phyloP scores from a whole-genome alignment of 129 eudicot species.

The Escallonia rubra region DNA sequence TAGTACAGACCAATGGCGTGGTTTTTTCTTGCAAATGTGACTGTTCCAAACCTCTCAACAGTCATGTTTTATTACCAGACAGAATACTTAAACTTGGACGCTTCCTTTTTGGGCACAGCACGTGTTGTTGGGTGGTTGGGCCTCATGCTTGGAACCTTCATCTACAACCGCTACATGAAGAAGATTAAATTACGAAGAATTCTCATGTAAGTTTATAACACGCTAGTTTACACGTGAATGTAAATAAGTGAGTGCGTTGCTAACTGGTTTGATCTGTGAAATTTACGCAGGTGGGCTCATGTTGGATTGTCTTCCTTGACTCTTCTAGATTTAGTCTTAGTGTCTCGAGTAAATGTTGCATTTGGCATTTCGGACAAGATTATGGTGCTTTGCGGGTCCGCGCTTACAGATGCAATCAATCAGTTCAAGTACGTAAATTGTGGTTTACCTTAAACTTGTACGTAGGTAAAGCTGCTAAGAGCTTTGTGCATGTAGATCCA shows the following conservation, averaged over 20 bases:
- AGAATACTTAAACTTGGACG: slow-evolving; percentile 70
- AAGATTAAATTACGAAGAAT: slow-evolving; percentile 68
- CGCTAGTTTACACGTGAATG: neutral
- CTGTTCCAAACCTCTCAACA: slow-evolving; percentile 80
- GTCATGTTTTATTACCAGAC: slow-evolving; percentile 96
- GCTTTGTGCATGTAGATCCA: no score
- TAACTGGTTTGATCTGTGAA: slow-evolving; percentile 9
- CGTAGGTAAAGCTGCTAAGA: no score
- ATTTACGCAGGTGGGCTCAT: slow-evolving; percentile 73
- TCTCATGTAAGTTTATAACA: slow-evolving; percentile 54
- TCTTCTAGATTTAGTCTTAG: slow-evolving; percentile 66
- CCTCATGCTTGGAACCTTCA: slow-evolving; percentile 84
- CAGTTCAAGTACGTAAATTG: slow-evolving; percentile 69
- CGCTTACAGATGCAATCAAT: slow-evolving; percentile 88
- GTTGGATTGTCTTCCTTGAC: slow-evolving; percentile 50
- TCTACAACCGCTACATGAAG: slow-evolving; percentile 81
- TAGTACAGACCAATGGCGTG: slow-evolving; percentile 84
- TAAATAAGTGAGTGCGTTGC: neutral
- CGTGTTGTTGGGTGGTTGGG: slow-evolving; percentile 95
- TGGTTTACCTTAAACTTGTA: no score
- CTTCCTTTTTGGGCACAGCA: slow-evolving; percentile 82
- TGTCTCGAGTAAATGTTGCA: slow-evolving; percentile 63
- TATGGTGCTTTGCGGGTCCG: slow-evolving; percentile 77
- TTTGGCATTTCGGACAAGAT: slow-evolving; percentile 75
- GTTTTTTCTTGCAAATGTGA: slow-evolving; percentile 90